phyloP scores from a whole-genome alignment of 805 yeast species.

The Helenozyma rhizophorensis region DNA sequence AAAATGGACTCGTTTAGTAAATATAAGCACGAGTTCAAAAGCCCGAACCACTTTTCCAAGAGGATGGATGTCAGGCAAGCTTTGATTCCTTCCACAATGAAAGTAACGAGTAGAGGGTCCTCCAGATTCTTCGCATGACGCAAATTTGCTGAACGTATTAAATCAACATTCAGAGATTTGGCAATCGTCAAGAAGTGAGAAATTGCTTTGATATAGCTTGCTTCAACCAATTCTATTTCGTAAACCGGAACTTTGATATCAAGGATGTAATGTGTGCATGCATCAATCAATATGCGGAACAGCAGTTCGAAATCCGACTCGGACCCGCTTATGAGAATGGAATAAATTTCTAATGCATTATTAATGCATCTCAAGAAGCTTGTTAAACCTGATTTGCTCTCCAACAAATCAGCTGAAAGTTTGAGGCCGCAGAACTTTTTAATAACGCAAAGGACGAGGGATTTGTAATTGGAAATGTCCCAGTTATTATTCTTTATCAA shows the following conservation, averaged over 20 bases:
- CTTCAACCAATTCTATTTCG: slow-evolving; percentile 26
- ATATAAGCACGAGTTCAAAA: slow-evolving; percentile 49
- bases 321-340: slow-evolving; percentile 48
- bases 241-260: slow-evolving; percentile 7
- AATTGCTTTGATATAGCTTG: slow-evolving; percentile 25
- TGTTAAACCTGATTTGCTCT: slow-evolving; percentile 14
- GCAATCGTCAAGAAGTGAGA: slow-evolving; percentile 26
- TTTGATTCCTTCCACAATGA: slow-evolving; percentile 47
- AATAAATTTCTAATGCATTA: slow-evolving; percentile 41
- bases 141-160: no score
- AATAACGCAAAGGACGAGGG: slow-evolving; percentile 44
- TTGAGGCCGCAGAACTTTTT: slow-evolving; percentile 41
- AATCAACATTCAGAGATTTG: slow-evolving; percentile 23
- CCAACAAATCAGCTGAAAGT: slow-evolving; percentile 15
- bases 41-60: slow-evolving; percentile 44
- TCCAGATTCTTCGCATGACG: slow-evolving; percentile 28
- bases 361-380: slow-evolving; percentile 26
- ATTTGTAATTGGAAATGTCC: slow-evolving; percentile 59
- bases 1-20: slow-evolving; percentile 51
- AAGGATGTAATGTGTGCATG: slow-evolving; percentile 22
- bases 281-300: slow-evolving; percentile 38
- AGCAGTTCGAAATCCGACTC: slow-evolving; percentile 49
- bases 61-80: slow-evolving; percentile 40
- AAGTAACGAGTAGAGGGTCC: slow-evolving; percentile 33
- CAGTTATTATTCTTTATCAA: slow-evolving; percentile 40